Percentiles rank a stretch among this genome's conserved stretches.
Evolutionary conservation across 176 grass and related monocot species (phyloP).

Genomic region (Tillandsia leiboldiana): DNA sequence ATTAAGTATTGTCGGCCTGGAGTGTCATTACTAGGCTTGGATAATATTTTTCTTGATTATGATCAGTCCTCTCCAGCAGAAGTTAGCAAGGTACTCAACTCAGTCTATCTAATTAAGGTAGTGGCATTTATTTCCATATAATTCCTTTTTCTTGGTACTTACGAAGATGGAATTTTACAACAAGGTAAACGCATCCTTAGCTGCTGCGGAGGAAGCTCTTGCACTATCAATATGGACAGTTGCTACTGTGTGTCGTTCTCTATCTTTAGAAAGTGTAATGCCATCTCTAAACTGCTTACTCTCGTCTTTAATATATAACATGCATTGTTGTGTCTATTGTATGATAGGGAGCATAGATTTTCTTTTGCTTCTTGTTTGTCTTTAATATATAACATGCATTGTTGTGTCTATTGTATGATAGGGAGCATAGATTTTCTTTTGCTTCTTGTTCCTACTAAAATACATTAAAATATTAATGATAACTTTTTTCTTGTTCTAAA

Average conservation of each 20-base stretch:
- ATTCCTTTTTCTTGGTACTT: constrained; percentile 18
- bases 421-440: neutral
- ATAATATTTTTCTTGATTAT: constrained; percentile 23
- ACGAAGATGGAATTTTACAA: constrained; percentile 22
- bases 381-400: neutral
- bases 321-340: neutral
- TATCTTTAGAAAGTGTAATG: constrained; percentile 89
- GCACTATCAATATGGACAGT: constrained; percentile 81
- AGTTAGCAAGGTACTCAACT: constrained; percentile 50
- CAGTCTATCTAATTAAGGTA: constrained; percentile 14
- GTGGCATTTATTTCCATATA: constrained; percentile 3
- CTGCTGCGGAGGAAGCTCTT: constrained; percentile 82
- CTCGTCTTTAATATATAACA: constrained; percentile 1
- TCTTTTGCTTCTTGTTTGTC: neutral
- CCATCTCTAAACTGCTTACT: constrained; percentile 8
- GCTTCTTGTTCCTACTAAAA: neutral
- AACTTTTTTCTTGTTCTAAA: constrained; percentile 3
- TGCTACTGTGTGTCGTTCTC: constrained; percentile 69
- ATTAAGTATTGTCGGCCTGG: constrained; percentile 67
- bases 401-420: neutral
- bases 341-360: neutral
- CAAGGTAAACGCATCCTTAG: constrained; percentile 59
- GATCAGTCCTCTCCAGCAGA: constrained; percentile 28
- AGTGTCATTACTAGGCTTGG: constrained; percentile 52
- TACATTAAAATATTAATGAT: constrained; percentile 6